A percentile compares a stretch with the other conserved stretches of the same genome.
Conservation (phyloP, 2,329 filamentous ascomycete species). For the Colletotrichum simmondsii region DNA sequence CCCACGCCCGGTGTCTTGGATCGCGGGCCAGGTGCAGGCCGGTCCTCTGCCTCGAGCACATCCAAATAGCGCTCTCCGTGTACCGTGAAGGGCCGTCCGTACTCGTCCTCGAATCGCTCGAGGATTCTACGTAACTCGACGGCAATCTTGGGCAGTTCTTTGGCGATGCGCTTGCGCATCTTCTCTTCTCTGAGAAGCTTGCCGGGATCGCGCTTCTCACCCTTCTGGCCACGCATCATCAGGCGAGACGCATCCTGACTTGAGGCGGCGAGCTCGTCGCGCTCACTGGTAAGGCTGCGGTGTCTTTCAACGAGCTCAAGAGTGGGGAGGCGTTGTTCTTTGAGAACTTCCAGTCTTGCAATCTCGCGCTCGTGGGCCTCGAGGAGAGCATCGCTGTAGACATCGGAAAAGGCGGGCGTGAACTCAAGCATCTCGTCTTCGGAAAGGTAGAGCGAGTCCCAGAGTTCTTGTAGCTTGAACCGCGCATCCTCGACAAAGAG, state of each 20-base stretch:
- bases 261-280: constrained; percentile 87
- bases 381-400: constrained; percentile 94
- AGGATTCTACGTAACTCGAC: constrained; percentile 85
- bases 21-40: constrained; percentile 61
- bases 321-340: constrained; percentile 87
- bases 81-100: constrained; percentile 91
- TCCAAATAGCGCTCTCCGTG: constrained; percentile 93
- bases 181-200: constrained; percentile 96
- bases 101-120: constrained; percentile 92
- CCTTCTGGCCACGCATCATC: constrained; percentile 91
- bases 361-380: constrained; percentile 97
- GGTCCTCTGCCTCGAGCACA: constrained; percentile 75
- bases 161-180: constrained; percentile 94
- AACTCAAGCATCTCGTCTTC: constrained; percentile 99
- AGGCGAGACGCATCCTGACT: constrained; percentile 95
- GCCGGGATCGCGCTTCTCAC: constrained; percentile 92
- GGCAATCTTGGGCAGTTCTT: constrained; percentile 93
- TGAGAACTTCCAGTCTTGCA: constrained; percentile 80
- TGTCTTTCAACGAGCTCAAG: constrained; percentile 87
- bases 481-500: constrained; percentile 96
- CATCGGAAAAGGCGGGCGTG: constrained; percentile 94
- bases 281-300: constrained; percentile 83
- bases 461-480: constrained; percentile 90
- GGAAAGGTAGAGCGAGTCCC: constrained; percentile 93
- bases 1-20: constrained; percentile 79